Evolutionary conservation across 2,329 filamentous ascomycete species (phyloP).

Genomic region (Microcyclosporella mali): DNA sequence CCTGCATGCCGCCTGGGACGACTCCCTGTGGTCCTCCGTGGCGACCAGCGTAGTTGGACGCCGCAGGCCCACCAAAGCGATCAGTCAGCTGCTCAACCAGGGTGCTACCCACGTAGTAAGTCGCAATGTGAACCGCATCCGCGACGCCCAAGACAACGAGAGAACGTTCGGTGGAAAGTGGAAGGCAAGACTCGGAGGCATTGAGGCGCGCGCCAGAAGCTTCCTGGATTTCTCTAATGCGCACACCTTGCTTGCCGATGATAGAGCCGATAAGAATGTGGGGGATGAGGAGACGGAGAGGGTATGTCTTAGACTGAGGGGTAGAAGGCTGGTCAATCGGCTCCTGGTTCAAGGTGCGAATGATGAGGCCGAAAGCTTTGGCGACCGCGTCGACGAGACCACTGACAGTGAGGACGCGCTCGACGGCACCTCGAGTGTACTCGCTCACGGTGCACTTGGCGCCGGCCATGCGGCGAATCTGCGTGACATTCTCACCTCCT

Average conservation of each 20-base stretch:
- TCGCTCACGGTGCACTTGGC: slow-evolving; percentile 99
- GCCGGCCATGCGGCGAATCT: slow-evolving; percentile 89
- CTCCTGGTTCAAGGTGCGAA: slow-evolving; percentile 96
- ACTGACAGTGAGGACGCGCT: slow-evolving; percentile 95
- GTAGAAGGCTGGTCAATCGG: slow-evolving; percentile 81
- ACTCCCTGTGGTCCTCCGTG: slow-evolving; percentile 89
- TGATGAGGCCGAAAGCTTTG: slow-evolving; percentile 97
- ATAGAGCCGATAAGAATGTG: slow-evolving; percentile 98
- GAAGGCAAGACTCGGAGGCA: slow-evolving; percentile 89
- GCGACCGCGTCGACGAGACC: slow-evolving; percentile 93
- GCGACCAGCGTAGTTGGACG: slow-evolving; percentile 94
- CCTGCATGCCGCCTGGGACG: slow-evolving; percentile 95
- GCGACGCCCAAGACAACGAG: slow-evolving; percentile 96
- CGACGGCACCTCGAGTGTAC: slow-evolving; percentile 92
- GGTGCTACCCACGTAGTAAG: slow-evolving; percentile 98
- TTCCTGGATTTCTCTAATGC: slow-evolving; percentile 97
- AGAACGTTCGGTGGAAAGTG: slow-evolving; percentile 93
- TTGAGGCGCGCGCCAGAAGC: slow-evolving; percentile 94
- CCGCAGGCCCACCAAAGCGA: slow-evolving; percentile 88
- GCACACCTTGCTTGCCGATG: slow-evolving; percentile 92
- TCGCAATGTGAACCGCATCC: slow-evolving; percentile 96
- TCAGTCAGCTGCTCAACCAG: slow-evolving; percentile 95
- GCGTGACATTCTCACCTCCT: slow-evolving; percentile 95
- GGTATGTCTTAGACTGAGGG: slow-evolving; percentile 93
- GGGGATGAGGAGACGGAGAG: slow-evolving; percentile 86